Conservation (phyloP, 2,329 filamentous ascomycete genomes). For the Arthrobotrys conoides region DNA sequence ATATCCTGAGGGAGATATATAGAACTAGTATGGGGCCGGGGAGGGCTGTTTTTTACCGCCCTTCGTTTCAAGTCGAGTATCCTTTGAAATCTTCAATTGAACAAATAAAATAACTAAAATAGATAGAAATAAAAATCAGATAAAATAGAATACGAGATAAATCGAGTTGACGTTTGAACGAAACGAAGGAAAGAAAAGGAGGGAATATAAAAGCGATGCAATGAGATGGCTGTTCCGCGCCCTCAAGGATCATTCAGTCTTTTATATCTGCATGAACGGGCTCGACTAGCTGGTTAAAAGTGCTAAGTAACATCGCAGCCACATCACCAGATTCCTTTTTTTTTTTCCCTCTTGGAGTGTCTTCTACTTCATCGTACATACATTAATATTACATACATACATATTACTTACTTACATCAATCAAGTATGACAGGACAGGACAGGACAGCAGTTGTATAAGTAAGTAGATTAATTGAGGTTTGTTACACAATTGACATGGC, state of each 20-base stretch:
- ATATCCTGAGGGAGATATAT: no score
- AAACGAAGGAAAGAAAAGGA: background rate
- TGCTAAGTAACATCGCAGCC: background rate
- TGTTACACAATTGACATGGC: slow-evolving; percentile 22
- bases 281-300: no score
- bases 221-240: slow-evolving; percentile 25
- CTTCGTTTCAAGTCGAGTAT: background rate
- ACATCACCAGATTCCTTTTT: slow-evolving; percentile 27
- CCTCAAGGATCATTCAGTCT: slow-evolving; percentile 5
- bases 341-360: background rate
- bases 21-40: no score
- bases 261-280: background rate
- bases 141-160: background rate
- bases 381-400: no score
- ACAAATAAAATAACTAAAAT: slow-evolving; percentile 1
- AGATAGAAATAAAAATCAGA: no score
- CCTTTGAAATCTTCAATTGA: background rate
- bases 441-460: no score
- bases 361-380: background rate
- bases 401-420: no score
- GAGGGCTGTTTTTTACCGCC: no score
- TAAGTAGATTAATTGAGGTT: no score
- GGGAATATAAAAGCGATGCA: background rate
- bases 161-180: no score
- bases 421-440: no score